Percentiles rank a stretch among this genome's conserved stretches.
phyloP scores from a whole-genome alignment of 106 monocot species.

The Dendrobium nobile region DNA sequence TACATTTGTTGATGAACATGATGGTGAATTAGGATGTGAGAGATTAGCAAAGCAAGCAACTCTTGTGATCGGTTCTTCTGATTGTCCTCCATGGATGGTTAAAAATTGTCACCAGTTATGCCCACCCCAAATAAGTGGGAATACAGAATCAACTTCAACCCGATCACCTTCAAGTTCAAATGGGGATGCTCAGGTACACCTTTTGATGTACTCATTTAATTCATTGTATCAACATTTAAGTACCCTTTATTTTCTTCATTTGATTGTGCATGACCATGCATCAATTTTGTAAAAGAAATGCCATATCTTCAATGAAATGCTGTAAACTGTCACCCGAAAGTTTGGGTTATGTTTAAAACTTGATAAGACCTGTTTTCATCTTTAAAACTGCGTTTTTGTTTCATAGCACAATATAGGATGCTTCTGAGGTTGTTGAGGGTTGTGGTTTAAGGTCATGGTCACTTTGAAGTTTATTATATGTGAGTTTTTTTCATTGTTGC shows the following conservation, averaged over 20 bases:
- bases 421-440: not conserved
- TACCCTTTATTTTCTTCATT: not conserved
- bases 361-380: not conserved
- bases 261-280: not conserved
- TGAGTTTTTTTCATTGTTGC: not conserved
- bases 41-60: constrained; percentile 7
- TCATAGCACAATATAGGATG: not conserved
- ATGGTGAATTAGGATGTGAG: constrained; percentile 17
- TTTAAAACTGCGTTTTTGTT: not conserved
- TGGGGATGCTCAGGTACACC: constrained; percentile 59
- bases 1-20: constrained; percentile 30
- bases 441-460: not conserved
- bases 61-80: constrained; percentile 13
- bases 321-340: not conserved
- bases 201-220: not conserved
- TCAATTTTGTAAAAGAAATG: not conserved
- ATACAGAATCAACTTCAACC: constrained; percentile 58
- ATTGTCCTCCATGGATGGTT: constrained; percentile 30
- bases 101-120: constrained; percentile 40
- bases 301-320: not conserved
- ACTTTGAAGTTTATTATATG: not conserved
- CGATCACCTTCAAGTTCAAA: constrained; percentile 56
- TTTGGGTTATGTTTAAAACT: not conserved
- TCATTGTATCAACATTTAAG: not conserved
- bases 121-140: constrained; percentile 61